Conservation (phyloP, 1,139 yeast species). For the Candida buenavistaensis region DNA sequence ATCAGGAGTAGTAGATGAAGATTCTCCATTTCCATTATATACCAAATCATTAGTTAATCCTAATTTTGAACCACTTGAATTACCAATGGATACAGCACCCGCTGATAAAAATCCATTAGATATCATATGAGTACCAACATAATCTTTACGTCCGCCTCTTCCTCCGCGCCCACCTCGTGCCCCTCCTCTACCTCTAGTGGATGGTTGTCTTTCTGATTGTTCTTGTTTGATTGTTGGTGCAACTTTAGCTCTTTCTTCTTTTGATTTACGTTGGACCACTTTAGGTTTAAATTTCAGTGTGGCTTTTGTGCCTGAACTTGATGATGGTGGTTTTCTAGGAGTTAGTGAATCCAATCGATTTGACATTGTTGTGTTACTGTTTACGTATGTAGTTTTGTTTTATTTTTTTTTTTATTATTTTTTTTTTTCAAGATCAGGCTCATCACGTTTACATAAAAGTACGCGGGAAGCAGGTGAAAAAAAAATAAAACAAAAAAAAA, state of each 20-base stretch:
- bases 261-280: constrained; percentile 75
- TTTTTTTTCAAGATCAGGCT: background rate
- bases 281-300: constrained; percentile 70
- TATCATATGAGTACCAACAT: constrained; percentile 67
- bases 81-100: constrained; percentile 54
- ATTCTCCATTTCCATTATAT: constrained; percentile 20
- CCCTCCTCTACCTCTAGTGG: constrained; percentile 29
- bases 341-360: constrained; percentile 47
- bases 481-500: background rate
- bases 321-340: constrained; percentile 28
- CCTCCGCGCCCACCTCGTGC: constrained; percentile 37
- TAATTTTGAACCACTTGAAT: constrained; percentile 29
- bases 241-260: constrained; percentile 78
- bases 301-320: constrained; percentile 3
- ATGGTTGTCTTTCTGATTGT: constrained; percentile 20
- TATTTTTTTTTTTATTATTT: no score
- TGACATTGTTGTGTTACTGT: no score
- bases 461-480: no score
- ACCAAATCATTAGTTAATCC: constrained; percentile 29
- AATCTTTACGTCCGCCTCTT: constrained; percentile 42
- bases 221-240: constrained; percentile 58
- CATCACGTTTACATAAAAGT: no score
- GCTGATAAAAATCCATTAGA: constrained; percentile 73
- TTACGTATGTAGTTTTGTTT: no score
- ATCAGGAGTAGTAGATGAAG: constrained; percentile 34